These are phyloP conservation scores for Dactylellina cionopaga DNA, from an alignment of 2,329 filamentous ascomycete genomes.

Conservation along the genomic window DNA sequence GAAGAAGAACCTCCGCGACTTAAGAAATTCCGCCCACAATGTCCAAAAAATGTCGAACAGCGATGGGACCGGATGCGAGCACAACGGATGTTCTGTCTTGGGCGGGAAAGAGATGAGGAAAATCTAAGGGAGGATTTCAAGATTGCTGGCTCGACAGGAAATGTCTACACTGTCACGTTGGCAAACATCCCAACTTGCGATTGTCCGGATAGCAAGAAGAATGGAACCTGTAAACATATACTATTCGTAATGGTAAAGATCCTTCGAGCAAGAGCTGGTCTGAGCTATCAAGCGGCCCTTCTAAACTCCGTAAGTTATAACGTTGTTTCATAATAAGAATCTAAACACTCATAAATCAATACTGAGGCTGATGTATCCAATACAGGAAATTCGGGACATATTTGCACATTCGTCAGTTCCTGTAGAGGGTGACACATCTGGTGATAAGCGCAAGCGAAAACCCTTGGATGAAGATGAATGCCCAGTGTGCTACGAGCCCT, in stretches of 20 bases:
- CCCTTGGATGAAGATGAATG: constrained; percentile 66
- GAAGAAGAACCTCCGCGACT: constrained; percentile 42
- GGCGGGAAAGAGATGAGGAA: constrained; percentile 45
- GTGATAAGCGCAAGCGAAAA: constrained; percentile 62
- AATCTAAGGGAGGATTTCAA: constrained; percentile 65
- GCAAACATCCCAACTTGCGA: constrained; percentile 66
- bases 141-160: constrained; percentile 73
- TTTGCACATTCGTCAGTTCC: constrained; percentile 67
- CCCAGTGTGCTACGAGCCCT: constrained; percentile 68
- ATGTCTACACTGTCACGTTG: constrained; percentile 71
- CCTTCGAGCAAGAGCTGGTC: constrained; percentile 67
- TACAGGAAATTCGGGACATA: constrained; percentile 69
- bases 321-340: background rate
- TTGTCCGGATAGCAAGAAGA: constrained; percentile 66
- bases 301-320: constrained; percentile 61
- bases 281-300: constrained; percentile 72
- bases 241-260: constrained; percentile 71
- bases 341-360: background rate
- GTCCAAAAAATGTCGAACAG: constrained; percentile 53
- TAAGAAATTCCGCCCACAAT: constrained; percentile 54
- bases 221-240: constrained; percentile 68
- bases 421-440: constrained; percentile 55
- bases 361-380: background rate
- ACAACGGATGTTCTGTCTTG: constrained; percentile 56
- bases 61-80: constrained; percentile 53